These are phyloP conservation scores for Cercophora newfieldiana DNA, from an alignment of 495 filamentous ascomycete genomes.

Conservation along the genomic window DNA sequence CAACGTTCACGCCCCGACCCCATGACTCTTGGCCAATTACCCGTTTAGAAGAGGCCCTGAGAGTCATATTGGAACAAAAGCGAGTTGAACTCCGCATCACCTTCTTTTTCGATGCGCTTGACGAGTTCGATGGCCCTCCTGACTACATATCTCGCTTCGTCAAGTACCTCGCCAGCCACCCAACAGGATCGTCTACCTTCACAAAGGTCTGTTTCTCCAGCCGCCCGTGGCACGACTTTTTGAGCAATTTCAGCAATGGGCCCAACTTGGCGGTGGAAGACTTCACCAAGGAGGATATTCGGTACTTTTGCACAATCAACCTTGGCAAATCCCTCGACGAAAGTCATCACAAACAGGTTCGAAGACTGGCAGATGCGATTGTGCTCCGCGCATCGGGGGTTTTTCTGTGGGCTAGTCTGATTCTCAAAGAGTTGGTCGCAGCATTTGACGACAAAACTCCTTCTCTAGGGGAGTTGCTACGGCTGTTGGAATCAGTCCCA, in stretches of 20 bases:
- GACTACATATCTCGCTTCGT: not conserved
- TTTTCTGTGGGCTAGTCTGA: not conserved
- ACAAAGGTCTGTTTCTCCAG: not conserved
- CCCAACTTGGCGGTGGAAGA: not conserved
- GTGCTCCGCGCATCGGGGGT: not conserved
- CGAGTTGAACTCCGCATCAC: not conserved
- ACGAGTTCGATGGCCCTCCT: constrained; percentile 21
- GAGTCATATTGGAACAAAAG: not conserved
- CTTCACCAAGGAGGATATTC: not conserved
- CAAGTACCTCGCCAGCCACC: not conserved
- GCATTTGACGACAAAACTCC: not conserved
- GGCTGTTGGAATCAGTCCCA: not conserved
- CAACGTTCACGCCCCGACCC: not conserved
- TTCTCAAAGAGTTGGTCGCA: not conserved
- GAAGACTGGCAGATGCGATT: not conserved
- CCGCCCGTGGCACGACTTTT: not conserved
- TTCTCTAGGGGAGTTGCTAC: not conserved
- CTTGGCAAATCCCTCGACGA: not conserved
- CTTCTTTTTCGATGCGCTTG: constrained; percentile 31
- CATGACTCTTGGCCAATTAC: not conserved
- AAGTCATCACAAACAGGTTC: not conserved
- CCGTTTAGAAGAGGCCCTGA: not conserved
- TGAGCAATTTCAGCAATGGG: not conserved
- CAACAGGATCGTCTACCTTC: not conserved
- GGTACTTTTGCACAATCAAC: not conserved